Evolutionary conservation across 345 rosid genomes (phyloP).

Genomic region (Syzygium jambos): DNA sequence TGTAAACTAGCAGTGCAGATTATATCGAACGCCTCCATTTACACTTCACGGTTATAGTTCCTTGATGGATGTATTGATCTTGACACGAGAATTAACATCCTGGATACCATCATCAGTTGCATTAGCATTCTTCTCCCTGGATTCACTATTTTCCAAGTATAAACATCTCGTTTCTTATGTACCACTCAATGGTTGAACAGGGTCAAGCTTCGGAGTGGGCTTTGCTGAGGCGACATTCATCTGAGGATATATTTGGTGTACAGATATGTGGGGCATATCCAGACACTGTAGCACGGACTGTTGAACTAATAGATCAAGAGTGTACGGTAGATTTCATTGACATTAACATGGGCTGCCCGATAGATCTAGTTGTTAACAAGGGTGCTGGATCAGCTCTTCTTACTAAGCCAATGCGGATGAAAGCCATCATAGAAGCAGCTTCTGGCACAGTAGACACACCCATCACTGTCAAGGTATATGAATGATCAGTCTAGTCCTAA

Average conservation of each 20-base stretch:
- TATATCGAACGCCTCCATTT: neutral
- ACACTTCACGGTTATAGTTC: neutral
- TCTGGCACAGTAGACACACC: conserved; percentile 71
- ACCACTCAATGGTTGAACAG: conserved; percentile 14
- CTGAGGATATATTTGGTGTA: conserved; percentile 93
- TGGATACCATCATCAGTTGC: neutral
- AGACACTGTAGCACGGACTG: conserved; percentile 59
- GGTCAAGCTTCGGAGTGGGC: conserved; percentile 99
- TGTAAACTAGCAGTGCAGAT: neutral
- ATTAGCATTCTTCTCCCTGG: neutral
- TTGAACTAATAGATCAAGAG: conserved; percentile 77
- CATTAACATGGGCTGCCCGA: conserved; percentile 98
- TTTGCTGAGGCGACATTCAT: conserved; percentile 75
- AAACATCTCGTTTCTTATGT: neutral
- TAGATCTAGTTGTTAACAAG: conserved; percentile 78
- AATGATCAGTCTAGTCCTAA: neutral
- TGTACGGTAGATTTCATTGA: conserved; percentile 85
- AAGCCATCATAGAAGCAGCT: conserved; percentile 57
- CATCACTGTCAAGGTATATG: conserved; percentile 70
- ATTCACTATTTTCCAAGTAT: neutral
- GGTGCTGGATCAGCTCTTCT: conserved; percentile 98
- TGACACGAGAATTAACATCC: neutral
- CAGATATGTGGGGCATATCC: conserved; percentile 85
- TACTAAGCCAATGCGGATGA: conserved; percentile 72
- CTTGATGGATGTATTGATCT: neutral